phyloP scores from a whole-genome alignment of 2,329 filamentous ascomycete species.

The Ophiocordyceps australis region DNA sequence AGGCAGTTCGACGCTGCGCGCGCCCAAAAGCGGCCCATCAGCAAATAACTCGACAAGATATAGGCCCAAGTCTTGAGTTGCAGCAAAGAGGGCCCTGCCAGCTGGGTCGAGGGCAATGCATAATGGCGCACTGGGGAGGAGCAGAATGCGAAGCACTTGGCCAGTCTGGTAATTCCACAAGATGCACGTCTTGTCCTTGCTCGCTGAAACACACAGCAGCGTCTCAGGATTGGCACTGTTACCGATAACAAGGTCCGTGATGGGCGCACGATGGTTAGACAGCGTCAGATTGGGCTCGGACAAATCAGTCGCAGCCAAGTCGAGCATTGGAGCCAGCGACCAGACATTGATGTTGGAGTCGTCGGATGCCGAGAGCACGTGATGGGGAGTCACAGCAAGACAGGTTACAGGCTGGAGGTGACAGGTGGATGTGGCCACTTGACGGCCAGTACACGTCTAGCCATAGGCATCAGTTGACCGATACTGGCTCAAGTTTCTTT shows the following conservation, averaged over 20 bases:
- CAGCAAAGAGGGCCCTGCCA: conserved; percentile 65
- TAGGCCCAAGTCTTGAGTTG: conserved; percentile 63
- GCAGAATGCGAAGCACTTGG: conserved; percentile 58
- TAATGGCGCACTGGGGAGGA: conserved; percentile 57
- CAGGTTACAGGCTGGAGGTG: conserved; percentile 70
- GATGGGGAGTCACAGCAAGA: conserved; percentile 51
- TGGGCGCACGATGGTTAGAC: conserved; percentile 56
- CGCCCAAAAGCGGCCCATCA: conserved; percentile 34
- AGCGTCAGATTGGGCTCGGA: conserved; percentile 61
- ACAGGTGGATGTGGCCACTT: conserved; percentile 56
- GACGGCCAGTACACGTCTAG: conserved; percentile 56
- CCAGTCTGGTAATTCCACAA: conserved; percentile 85
- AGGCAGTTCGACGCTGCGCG: conserved; percentile 29
- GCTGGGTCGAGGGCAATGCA: conserved; percentile 66
- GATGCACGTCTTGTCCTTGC: conserved; percentile 74
- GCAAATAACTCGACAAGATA: conserved; percentile 60
- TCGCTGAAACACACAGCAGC: conserved; percentile 70
- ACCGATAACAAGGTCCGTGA: conserved; percentile 45
- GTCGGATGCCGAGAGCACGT: conserved; percentile 60
- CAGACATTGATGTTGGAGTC: conserved; percentile 90
- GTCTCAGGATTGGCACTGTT: conserved; percentile 49
- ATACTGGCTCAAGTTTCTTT: conserved; percentile 1
- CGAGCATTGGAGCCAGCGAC: conserved; percentile 60
- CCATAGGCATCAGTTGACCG: conserved; percentile 1
- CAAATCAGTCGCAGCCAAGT: conserved; percentile 31